A percentile compares a stretch with the other conserved stretches of the same genome.
phyloP scores from a whole-genome alignment of 441 rosid genomes.

The Arabidopsis hybrid region DNA sequence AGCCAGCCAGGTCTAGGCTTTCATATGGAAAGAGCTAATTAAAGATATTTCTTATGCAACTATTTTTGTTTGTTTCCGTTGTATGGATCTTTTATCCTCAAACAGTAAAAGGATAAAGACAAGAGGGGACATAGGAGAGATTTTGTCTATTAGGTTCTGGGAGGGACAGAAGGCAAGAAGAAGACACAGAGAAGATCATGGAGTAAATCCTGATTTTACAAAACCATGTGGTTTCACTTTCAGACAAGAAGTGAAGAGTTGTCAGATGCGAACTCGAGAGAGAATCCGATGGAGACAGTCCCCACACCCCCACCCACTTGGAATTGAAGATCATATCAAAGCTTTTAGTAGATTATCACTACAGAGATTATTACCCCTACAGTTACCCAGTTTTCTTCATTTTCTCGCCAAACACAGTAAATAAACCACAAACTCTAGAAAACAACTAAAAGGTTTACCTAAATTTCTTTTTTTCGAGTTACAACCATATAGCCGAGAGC shows the following conservation, averaged over 20 bases:
- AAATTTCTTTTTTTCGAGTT: too few species aligned
- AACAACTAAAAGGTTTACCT: too few species aligned
- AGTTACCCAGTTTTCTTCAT: neutral
- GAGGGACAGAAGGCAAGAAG: conserved; percentile 12
- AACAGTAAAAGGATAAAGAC: conserved; percentile 11
- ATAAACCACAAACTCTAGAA: neutral
- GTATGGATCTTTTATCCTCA: conserved; percentile 17
- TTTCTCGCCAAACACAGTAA: too few species aligned
- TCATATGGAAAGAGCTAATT: neutral
- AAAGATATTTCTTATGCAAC: neutral
- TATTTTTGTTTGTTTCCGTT: neutral
- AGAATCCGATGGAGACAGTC: conserved; percentile 23
- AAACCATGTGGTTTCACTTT: conserved; percentile 38
- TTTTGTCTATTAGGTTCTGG: conserved; percentile 22
- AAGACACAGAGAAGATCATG: conserved; percentile 19
- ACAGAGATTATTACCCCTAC: neutral
- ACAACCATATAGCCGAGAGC: too few species aligned
- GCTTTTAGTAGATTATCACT: neutral
- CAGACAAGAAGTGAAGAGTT: conserved; percentile 35
- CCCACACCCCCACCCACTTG: conserved; percentile 15
- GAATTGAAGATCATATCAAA: neutral
- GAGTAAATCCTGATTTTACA: neutral
- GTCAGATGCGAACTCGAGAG: conserved; percentile 18
- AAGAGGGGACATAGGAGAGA: conserved; percentile 10
- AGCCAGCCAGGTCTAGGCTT: neutral